Evolutionary conservation across 1,284 basidiomycete species (phyloP).

Genomic region (Polyporus tsugae): DNA sequence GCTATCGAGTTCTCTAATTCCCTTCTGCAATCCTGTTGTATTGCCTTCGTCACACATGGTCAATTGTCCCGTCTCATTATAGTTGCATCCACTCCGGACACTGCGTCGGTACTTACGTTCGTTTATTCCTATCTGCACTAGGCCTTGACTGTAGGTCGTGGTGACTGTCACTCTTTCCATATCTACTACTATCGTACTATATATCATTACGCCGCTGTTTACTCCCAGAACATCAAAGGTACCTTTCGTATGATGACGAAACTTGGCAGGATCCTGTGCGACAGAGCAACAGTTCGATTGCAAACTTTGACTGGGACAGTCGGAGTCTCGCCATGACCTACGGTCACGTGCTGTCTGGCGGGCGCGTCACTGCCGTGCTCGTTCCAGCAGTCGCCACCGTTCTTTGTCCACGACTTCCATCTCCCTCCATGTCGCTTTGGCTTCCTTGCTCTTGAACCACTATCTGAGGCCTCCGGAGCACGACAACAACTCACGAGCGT

Average conservation of each 20-base stretch:
- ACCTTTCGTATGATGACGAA: too few relatives aligned
- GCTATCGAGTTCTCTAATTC: not conserved
- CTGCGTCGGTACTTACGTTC: not conserved
- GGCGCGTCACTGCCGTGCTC: conserved; percentile 22
- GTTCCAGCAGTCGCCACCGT: conserved; percentile 17
- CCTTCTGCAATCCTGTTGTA: not conserved
- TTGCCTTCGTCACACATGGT: not conserved
- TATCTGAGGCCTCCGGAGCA: not conserved
- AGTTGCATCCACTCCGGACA: not conserved
- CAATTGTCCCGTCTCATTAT: not conserved
- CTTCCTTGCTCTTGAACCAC: not conserved
- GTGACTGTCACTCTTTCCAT: not conserved
- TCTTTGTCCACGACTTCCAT: conserved; percentile 4
- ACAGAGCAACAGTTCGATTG: not conserved
- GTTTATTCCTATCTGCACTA: not conserved
- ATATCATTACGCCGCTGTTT: not conserved
- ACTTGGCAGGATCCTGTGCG: not conserved
- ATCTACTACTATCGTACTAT: not conserved
- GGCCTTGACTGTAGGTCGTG: not conserved
- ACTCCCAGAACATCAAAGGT: not conserved
- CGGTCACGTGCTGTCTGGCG: conserved; percentile 26
- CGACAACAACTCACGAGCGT: not conserved
- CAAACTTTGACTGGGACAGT: not conserved
- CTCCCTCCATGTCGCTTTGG: conserved; percentile 17
- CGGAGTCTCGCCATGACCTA: too few relatives aligned